These are phyloP conservation scores for Fusarium sp. DNA, from an alignment of 2,329 filamentous ascomycete species.

Conservation along the genomic window DNA sequence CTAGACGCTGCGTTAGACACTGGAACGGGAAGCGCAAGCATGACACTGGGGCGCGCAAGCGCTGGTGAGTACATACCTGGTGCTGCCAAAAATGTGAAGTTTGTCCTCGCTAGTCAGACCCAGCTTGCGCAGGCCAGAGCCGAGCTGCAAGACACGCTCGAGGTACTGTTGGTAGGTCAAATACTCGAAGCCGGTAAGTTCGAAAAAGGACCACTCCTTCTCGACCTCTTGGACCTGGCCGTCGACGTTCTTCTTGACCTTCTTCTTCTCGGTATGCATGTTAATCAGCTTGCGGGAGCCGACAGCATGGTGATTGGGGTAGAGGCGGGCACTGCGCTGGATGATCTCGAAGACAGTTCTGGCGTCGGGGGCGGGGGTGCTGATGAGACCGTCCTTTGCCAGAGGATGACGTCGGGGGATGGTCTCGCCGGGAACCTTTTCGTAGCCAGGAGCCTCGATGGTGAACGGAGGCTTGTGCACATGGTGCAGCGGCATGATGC, in stretches of 20 bases:
- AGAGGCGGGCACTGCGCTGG: slow-evolving; percentile 72
- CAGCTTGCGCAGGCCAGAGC: slow-evolving; percentile 78
- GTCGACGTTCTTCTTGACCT: slow-evolving; percentile 88
- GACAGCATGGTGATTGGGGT: slow-evolving; percentile 72
- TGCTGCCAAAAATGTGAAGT: slow-evolving; percentile 87
- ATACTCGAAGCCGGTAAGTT: slow-evolving; percentile 82
- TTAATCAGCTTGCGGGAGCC: slow-evolving; percentile 80
- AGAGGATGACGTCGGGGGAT: slow-evolving; percentile 81
- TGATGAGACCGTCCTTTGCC: slow-evolving; percentile 77
- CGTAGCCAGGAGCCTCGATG: slow-evolving; percentile 75
- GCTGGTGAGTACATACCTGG: slow-evolving; percentile 65
- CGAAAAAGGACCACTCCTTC: slow-evolving; percentile 92
- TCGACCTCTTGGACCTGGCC: slow-evolving; percentile 83
- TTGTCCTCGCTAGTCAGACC: slow-evolving; percentile 76
- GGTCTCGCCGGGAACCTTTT: slow-evolving; percentile 83
- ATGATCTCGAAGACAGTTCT: slow-evolving; percentile 85
- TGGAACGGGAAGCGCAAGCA: not conserved
- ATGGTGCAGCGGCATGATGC: slow-evolving; percentile 66
- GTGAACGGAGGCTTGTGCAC: slow-evolving; percentile 80
- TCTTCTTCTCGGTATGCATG: slow-evolving; percentile 86
- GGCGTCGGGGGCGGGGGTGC: slow-evolving; percentile 75
- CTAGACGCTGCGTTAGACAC: slow-evolving; percentile 54
- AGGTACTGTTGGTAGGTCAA: slow-evolving; percentile 85
- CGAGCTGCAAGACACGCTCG: slow-evolving; percentile 74
- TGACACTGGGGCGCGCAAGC: not conserved